These are phyloP conservation scores for Scheffersomyces lignicola DNA, from an alignment of 1,139 yeast species.

Conservation along the genomic window DNA sequence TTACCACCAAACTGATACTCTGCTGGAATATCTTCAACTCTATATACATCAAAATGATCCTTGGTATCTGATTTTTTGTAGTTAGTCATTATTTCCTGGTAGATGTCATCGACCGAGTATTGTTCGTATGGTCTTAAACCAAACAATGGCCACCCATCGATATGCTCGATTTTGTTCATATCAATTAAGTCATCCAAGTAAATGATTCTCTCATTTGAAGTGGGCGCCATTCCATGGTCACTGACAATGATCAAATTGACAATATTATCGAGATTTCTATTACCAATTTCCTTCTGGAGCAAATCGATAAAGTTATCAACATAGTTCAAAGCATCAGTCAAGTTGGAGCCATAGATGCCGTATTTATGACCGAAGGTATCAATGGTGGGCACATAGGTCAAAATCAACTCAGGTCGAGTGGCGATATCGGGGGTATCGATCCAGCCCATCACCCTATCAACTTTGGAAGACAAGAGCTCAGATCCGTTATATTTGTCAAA, in stretches of 20 bases:
- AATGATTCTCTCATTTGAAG: conserved; percentile 63
- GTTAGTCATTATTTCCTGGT: conserved; percentile 20
- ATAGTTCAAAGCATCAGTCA: conserved; percentile 52
- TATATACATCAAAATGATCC: conserved; percentile 48
- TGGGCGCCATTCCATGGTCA: conserved; percentile 95
- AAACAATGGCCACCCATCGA: conserved; percentile 88
- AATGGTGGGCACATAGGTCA: conserved; percentile 78
- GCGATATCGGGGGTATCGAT: conserved; percentile 52
- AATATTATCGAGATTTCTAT: conserved; percentile 59
- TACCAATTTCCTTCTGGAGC: conserved; percentile 46
- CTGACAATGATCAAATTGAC: conserved; percentile 79
- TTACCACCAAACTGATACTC: conserved; percentile 69
- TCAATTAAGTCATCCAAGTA: conserved; percentile 71
- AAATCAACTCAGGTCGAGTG: conserved; percentile 71
- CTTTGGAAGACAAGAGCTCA: conserved; percentile 60
- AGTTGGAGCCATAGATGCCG: conserved; percentile 65
- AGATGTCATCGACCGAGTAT: conserved; percentile 20
- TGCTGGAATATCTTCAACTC: conserved; percentile 58
- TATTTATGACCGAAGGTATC: conserved; percentile 72
- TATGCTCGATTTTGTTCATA: conserved; percentile 52
- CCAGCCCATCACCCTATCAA: conserved; percentile 61
- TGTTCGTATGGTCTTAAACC: conserved; percentile 64
- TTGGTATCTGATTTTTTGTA: conserved; percentile 24
- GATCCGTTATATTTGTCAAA: conserved; percentile 66
- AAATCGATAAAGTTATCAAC: conserved; percentile 66